Conservation (phyloP, 331 rosid species). For the Cydonia oblonga region DNA sequence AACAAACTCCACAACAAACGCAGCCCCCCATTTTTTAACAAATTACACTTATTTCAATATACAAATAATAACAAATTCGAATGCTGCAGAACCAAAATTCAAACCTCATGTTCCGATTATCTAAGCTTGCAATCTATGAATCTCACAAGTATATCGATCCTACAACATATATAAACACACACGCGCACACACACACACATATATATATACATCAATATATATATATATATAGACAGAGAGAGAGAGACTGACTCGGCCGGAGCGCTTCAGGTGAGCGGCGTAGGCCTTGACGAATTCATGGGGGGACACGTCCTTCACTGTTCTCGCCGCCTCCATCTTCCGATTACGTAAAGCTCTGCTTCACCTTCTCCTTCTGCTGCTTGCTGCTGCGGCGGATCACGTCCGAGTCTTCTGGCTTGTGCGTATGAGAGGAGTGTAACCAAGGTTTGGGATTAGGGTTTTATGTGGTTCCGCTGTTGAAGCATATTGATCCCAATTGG, state of each 20-base stretch:
- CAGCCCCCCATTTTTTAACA: no score
- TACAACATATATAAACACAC: neutral
- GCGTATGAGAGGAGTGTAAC: neutral
- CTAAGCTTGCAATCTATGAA: neutral
- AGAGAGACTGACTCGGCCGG: conserved; percentile 49
- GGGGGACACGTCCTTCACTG: conserved; percentile 75
- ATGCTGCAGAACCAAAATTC: neutral
- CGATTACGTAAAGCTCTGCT: neutral
- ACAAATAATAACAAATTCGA: neutral
- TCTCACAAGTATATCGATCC: neutral
- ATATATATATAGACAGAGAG: neutral
- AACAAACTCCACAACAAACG: no score
- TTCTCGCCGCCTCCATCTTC: conserved; percentile 56
- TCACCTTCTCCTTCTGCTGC: neutral
- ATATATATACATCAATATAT: neutral
- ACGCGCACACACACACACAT: neutral
- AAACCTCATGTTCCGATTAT: neutral
- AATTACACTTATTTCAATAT: neutral
- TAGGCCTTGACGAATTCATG: conserved; percentile 83
- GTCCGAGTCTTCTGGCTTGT: neutral
- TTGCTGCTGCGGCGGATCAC: neutral
- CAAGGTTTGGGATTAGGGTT: neutral
- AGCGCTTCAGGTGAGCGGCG: conserved; percentile 70
- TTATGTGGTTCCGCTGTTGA: neutral
- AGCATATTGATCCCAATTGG: neutral